Conservation (phyloP, 225 moss, liverwort and hornwort genomes). For the Rhytidiadelphus loreus region DNA sequence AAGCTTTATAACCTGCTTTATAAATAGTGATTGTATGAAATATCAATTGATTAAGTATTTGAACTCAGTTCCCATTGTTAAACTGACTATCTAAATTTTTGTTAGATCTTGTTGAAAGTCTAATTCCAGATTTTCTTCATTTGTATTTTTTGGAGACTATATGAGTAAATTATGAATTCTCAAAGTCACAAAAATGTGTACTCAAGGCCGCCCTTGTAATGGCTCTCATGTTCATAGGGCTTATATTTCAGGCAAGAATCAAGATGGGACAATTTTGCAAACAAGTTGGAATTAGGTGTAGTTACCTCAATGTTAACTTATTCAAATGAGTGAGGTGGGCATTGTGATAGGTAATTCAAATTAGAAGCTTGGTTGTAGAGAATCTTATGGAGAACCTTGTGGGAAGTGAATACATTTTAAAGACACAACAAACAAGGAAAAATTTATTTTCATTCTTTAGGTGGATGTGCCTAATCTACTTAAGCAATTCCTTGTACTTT, state of each 20-base stretch:
- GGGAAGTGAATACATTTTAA: not conserved
- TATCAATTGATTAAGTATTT: no score
- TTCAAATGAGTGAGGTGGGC: not conserved
- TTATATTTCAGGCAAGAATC: not conserved
- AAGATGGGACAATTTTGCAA: not conserved
- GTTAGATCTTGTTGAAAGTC: not conserved
- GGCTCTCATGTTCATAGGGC: rapidly evolving
- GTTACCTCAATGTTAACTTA: not conserved
- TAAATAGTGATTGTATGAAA: not conserved
- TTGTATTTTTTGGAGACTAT: not conserved
- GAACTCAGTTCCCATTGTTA: not conserved
- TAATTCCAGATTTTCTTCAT: rapidly evolving
- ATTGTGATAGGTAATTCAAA: not conserved
- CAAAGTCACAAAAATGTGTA: not conserved
- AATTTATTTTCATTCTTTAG: not conserved
- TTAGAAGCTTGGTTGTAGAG: not conserved
- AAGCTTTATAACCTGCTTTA: no score
- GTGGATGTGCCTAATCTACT: not conserved
- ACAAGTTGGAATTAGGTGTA: rapidly evolving
- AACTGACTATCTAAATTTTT: not conserved
- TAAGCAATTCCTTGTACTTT: rapidly evolving
- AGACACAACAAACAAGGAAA: rapidly evolving
- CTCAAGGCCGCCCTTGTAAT: rapidly evolving
- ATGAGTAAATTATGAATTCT: not conserved
- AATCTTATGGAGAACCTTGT: not conserved